A percentile compares a stretch with the other conserved stretches of the same genome.
Evolutionary conservation across 2,329 filamentous ascomycete species (phyloP).

Genomic region (Colletotrichum sp.): DNA sequence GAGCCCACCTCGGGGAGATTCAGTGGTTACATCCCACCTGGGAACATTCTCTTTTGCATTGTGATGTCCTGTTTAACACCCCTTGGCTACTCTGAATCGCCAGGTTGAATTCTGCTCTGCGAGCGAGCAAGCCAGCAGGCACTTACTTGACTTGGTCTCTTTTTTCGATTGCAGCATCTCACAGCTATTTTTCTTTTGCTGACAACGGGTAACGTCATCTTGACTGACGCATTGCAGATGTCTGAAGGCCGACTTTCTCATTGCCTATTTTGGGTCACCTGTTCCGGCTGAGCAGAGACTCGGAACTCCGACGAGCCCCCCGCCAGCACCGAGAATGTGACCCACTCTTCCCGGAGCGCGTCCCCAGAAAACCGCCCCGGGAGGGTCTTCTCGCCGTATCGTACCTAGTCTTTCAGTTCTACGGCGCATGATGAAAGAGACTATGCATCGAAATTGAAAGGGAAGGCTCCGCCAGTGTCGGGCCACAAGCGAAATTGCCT

Average conservation of each 20-base stretch:
- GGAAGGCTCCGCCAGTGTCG: background rate
- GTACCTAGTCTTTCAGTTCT: background rate
- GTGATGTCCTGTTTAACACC: background rate
- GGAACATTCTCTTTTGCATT: background rate
- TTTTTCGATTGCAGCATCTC: background rate
- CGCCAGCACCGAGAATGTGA: background rate
- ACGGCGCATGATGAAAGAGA: background rate
- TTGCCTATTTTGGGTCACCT: background rate
- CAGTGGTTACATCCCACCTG: background rate
- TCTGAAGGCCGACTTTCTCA: background rate
- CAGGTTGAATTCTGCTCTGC: too few relatives aligned
- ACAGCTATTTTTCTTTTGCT: background rate
- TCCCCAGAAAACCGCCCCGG: background rate
- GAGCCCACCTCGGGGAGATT: conserved; percentile 19
- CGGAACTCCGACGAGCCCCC: background rate
- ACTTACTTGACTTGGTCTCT: background rate
- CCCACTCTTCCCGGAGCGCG: background rate
- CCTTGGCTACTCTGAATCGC: too few relatives aligned
- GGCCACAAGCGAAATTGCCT: background rate
- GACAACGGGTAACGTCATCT: background rate
- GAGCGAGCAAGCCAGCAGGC: too few relatives aligned
- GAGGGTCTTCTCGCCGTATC: background rate
- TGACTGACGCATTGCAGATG: background rate
- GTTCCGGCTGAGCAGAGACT: background rate
- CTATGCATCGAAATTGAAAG: background rate